Conservation (phyloP, 2,329 filamentous ascomycete species). For the Tetracladium maxilliforme region DNA sequence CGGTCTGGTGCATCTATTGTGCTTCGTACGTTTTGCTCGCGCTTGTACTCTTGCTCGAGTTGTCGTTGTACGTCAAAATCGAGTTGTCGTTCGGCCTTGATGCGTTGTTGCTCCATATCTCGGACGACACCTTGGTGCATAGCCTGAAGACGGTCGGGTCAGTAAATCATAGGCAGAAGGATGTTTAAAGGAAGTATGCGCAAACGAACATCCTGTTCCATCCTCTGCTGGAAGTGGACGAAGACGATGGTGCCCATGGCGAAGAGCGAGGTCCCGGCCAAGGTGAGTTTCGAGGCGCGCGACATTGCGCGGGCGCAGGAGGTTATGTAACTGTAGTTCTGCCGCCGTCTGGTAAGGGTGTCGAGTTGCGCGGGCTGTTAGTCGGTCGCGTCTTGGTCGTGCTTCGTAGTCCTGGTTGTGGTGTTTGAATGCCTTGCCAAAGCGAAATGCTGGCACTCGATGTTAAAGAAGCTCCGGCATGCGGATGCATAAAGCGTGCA, state of each 20-base stretch:
- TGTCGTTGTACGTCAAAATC: slow-evolving; percentile 87
- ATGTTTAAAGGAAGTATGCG: slow-evolving; percentile 5
- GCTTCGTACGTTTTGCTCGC: too few species aligned
- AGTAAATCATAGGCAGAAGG: slow-evolving; percentile 1
- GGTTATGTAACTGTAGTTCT: too few species aligned
- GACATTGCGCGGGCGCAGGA: slow-evolving; percentile 61
- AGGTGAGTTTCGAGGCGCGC: slow-evolving; percentile 72
- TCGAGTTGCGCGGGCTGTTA: too few species aligned
- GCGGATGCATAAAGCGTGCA: too few species aligned
- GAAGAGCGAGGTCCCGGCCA: slow-evolving; percentile 62
- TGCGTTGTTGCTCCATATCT: slow-evolving; percentile 83
- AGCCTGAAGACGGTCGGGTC: slow-evolving; percentile 35
- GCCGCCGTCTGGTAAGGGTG: too few species aligned
- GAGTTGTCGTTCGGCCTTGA: slow-evolving; percentile 80
- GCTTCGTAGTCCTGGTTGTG: too few species aligned
- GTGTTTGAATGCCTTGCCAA: too few species aligned
- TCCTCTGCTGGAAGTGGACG: slow-evolving; percentile 80
- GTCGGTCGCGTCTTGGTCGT: too few species aligned
- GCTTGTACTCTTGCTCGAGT: slow-evolving; percentile 80
- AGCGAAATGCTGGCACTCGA: too few species aligned
- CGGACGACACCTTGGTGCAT: slow-evolving; percentile 94
- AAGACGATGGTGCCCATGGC: slow-evolving; percentile 65
- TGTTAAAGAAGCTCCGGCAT: too few species aligned
- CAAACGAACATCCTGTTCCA: slow-evolving; percentile 60
- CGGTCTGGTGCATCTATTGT: too few species aligned